These are phyloP conservation scores for Solanum hybrid DNA, from an alignment of 305 asterid genomes.

Conservation along the genomic window DNA sequence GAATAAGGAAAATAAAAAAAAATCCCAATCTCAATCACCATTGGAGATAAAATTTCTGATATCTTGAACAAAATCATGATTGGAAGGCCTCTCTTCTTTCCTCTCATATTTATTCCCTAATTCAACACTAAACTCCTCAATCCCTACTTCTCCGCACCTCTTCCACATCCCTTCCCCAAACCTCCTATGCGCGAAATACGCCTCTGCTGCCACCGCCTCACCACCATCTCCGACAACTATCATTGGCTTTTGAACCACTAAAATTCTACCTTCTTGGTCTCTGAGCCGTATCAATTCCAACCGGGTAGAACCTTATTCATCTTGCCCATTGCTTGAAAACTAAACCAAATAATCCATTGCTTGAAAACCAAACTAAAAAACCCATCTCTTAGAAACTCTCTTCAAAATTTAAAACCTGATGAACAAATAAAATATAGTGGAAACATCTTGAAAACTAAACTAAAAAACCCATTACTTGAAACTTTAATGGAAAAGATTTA, in stretches of 20 bases:
- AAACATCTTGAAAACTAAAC: too few species aligned
- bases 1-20: neutral
- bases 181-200: constrained; percentile 51
- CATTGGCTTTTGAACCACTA: constrained; percentile 3
- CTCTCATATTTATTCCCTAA: constrained; percentile 34
- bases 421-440: neutral
- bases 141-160: constrained; percentile 42
- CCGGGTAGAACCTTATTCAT: neutral
- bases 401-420: neutral
- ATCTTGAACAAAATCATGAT: constrained; percentile 24
- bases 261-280: neutral
- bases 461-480: neutral
- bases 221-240: constrained; percentile 12
- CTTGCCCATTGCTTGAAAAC: neutral
- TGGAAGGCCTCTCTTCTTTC: constrained; percentile 32
- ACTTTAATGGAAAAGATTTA: neutral
- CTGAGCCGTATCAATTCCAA: neutral
- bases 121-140: constrained; percentile 34
- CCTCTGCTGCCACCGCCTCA: constrained; percentile 25
- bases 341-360: neutral
- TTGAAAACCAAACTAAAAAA: neutral
- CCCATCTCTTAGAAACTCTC: neutral
- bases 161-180: constrained; percentile 60
- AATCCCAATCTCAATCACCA: constrained; percentile 8
- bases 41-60: constrained; percentile 36